Evolutionary conservation across 1,139 yeast genomes (phyloP).

Genomic region (Yamadazyma dendronema): DNA sequence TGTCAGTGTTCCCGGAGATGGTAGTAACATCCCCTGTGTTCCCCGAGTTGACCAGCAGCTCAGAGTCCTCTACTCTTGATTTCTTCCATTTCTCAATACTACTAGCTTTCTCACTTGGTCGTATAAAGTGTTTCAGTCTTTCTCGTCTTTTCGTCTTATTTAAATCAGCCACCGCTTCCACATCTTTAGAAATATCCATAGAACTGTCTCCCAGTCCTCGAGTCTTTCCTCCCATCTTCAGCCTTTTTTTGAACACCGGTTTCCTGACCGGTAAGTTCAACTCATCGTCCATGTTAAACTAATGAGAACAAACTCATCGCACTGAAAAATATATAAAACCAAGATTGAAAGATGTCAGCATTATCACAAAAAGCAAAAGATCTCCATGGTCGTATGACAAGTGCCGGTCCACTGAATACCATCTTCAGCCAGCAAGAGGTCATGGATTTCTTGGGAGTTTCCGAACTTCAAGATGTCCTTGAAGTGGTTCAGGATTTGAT

Average conservation of each 20-base stretch:
- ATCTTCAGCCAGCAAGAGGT: constrained; percentile 62
- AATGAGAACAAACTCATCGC: background rate
- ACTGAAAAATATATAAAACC: background rate
- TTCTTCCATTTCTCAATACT: background rate
- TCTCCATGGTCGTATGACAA: constrained; percentile 61
- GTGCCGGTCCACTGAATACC: constrained; percentile 36
- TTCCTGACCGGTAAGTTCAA: constrained; percentile 7
- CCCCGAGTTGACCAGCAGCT: constrained; percentile 1
- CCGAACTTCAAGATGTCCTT: constrained; percentile 48
- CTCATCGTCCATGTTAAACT: constrained; percentile 2
- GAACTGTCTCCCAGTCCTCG: constrained; percentile 4
- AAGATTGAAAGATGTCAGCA: background rate
- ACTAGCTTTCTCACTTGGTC: background rate
- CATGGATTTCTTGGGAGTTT: constrained; percentile 36
- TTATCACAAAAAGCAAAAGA: constrained; percentile 51
- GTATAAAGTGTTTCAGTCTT: background rate
- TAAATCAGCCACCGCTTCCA: no score
- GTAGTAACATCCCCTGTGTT: no score
- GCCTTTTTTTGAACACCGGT: constrained; percentile 23
- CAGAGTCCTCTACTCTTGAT: no score
- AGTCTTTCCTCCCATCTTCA: constrained; percentile 5
- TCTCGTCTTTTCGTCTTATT: background rate
- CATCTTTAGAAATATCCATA: constrained; percentile 11
- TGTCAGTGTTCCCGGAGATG: no score
- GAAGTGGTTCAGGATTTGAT: constrained; percentile 63